Evolutionary conservation across 371 early-diverging fungal species (phyloP), one percentile per base, ranked within the genome.

Genomic region (Vairimorpha ceranae): DNA sequence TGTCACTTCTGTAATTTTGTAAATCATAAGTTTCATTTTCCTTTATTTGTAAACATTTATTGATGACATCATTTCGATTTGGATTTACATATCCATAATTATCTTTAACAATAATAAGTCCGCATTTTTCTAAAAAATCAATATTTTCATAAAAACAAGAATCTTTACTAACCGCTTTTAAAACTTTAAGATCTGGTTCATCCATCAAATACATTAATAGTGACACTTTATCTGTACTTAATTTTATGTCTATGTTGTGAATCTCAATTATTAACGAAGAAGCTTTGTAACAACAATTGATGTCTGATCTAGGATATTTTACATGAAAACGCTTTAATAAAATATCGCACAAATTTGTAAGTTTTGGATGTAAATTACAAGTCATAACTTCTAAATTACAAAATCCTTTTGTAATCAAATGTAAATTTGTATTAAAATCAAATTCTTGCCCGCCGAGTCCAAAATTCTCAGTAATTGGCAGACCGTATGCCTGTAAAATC

Each of bases 241-340:
- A 25, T 17, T 43, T n/a, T 33, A 72, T 56, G 30, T 72, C 30
- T 36, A 72, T 63, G 14, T 46, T 48, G 10, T 71, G 69, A 23
- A 76, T 43, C 41, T 63, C 65, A 72, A 76, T 59, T 21, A 65
- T 29, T 30, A 72, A 48, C 4, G 46, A 33, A 7, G 76, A 76
- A 23, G 72, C 46, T n/a, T 15, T 45, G 27, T 45, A 58, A 63
- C 58, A 54, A 29, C 41, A 48, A 4, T 6, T 30, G 10, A 65
- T 19, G 15, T 33, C 54, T 17, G 54, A 64, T 43, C 58, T 48
- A 2, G 72, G 72, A 48, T 65, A 54, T 21, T 52, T 54, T 27
- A 36, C 3, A 21, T 54, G 33, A 27, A 36, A 41, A 10, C 21
- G 27, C 17, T 41, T 41, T 21, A 59, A 33, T 25, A 69, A 41